Percentiles rank a stretch among this genome's conserved stretches.
Evolutionary conservation across 768 basidiomycete genomes (phyloP).

Genomic region (Naganishia randhawae): DNA sequence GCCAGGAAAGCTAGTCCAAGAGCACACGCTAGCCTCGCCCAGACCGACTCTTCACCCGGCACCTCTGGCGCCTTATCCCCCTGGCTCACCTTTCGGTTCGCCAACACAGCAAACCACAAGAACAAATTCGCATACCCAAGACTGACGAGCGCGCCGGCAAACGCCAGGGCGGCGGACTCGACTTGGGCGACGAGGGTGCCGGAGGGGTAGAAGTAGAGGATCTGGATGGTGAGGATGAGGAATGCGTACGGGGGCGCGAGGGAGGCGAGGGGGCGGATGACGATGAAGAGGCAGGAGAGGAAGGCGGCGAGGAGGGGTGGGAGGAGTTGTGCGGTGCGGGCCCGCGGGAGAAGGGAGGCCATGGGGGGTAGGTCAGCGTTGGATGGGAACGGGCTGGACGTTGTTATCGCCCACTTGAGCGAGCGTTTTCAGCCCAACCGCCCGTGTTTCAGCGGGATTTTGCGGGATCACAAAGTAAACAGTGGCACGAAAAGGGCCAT

Average conservation of each 20-base stretch:
- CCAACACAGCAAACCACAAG: slow-evolving; percentile 30
- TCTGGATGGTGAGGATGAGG: slow-evolving; percentile 25
- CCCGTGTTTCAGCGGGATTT: too few species aligned
- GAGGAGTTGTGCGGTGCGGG: not conserved
- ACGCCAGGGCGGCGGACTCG: slow-evolving; percentile 12
- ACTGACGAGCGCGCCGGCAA: slow-evolving; percentile 18
- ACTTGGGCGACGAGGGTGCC: slow-evolving; percentile 25
- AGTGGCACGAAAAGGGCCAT: not conserved
- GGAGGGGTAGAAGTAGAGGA: slow-evolving; percentile 30
- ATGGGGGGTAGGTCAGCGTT: too few species aligned
- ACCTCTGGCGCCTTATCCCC: not conserved
- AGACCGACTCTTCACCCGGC: slow-evolving; percentile 8
- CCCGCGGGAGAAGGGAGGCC: not conserved
- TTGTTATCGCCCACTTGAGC: too few species aligned
- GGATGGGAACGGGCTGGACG: too few species aligned
- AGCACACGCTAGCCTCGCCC: slow-evolving; percentile 20
- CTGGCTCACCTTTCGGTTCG: slow-evolving; percentile 5
- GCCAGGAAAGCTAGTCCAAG: slow-evolving; percentile 25
- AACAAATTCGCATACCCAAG: slow-evolving; percentile 27
- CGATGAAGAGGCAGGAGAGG: slow-evolving; percentile 27
- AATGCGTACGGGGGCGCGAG: slow-evolving; percentile 24
- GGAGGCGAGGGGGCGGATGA: slow-evolving; percentile 18
- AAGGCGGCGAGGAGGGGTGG: slow-evolving; percentile 26
- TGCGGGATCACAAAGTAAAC: too few species aligned
- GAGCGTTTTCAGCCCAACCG: too few species aligned